These are phyloP conservation scores for Fusarium tjaetaba DNA, from an alignment of 2,329 filamentous ascomycete genomes.

Conservation along the genomic window DNA sequence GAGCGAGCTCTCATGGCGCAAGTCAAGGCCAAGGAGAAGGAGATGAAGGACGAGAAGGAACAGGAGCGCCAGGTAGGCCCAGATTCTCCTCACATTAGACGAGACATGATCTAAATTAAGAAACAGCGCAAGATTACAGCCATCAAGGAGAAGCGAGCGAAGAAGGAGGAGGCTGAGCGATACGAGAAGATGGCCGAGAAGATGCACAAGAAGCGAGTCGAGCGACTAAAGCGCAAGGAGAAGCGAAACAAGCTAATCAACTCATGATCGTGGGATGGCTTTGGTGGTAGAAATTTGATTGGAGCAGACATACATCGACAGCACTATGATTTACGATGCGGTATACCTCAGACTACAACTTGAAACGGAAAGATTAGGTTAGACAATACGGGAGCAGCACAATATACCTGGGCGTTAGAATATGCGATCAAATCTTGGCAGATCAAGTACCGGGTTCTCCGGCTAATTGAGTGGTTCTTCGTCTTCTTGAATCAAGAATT, in stretches of 20 bases:
- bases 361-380: conserved; percentile 9
- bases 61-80: conserved; percentile 78
- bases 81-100: neutral
- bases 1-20: conserved; percentile 75
- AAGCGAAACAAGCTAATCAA: conserved; percentile 91
- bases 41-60: conserved; percentile 96
- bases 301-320: conserved; percentile 15
- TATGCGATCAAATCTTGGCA: neutral
- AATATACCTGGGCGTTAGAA: conserved; percentile 29
- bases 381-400: conserved; percentile 24
- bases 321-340: conserved; percentile 41
- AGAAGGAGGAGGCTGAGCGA: conserved; percentile 91
- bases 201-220: conserved; percentile 96
- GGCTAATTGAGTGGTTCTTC: neutral
- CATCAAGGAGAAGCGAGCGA: conserved; percentile 85
- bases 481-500: neutral
- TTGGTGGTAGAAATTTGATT: neutral
- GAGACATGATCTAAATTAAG: conserved; percentile 15
- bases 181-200: conserved; percentile 96
- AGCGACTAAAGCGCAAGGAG: conserved; percentile 92
- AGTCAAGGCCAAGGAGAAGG: conserved; percentile 93
- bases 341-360: conserved; percentile 26
- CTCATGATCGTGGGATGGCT: conserved; percentile 56
- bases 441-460: neutral
- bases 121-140: conserved; percentile 76